These are phyloP conservation scores for Fusarium annulatum DNA, from an alignment of 2,329 filamentous ascomycete genomes.

Conservation along the genomic window DNA sequence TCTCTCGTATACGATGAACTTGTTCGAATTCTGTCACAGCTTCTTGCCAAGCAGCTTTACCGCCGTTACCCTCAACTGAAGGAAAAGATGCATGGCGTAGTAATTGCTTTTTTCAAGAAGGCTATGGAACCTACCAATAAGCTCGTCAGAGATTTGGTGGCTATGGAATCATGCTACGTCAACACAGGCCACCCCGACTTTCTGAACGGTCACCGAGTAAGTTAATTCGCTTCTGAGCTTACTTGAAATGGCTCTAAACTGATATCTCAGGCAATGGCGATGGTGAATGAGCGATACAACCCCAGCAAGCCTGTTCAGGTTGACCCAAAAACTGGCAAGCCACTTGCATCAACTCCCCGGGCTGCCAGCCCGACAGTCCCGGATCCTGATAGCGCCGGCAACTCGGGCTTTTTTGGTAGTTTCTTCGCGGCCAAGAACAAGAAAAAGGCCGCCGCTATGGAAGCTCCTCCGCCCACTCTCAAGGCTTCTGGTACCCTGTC, in stretches of 20 bases:
- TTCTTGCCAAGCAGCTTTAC: constrained; percentile 90
- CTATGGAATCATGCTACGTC: constrained; percentile 97
- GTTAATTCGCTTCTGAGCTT: constrained; percentile 41
- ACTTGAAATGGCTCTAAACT: constrained; percentile 5
- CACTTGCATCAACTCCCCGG: constrained; percentile 76
- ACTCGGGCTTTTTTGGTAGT: constrained; percentile 93
- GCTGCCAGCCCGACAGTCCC: constrained; percentile 78
- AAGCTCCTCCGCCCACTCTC: constrained; percentile 88
- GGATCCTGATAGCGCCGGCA: constrained; percentile 61
- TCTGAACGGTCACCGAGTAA: constrained; percentile 88
- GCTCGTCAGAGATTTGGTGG: constrained; percentile 89
- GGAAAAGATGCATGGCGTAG: constrained; percentile 94
- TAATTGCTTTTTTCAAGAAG: constrained; percentile 97
- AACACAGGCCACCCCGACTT: constrained; percentile 99
- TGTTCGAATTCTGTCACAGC: constrained; percentile 91
- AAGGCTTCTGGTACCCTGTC: constrained; percentile 95
- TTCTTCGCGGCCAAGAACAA: constrained; percentile 99
- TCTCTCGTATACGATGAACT: constrained; percentile 97
- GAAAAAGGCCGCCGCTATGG: constrained; percentile 99
- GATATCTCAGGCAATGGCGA: constrained; percentile 86
- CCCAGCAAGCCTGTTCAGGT: constrained; percentile 89
- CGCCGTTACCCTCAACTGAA: constrained; percentile 93
- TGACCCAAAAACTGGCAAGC: constrained; percentile 98
- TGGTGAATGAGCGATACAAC: constrained; percentile 92
- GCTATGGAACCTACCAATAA: constrained; percentile 99